These are phyloP conservation scores for Xerocomus brunneocitrinus DNA, from an alignment of 768 basidiomycete genomes.

Conservation along the genomic window DNA sequence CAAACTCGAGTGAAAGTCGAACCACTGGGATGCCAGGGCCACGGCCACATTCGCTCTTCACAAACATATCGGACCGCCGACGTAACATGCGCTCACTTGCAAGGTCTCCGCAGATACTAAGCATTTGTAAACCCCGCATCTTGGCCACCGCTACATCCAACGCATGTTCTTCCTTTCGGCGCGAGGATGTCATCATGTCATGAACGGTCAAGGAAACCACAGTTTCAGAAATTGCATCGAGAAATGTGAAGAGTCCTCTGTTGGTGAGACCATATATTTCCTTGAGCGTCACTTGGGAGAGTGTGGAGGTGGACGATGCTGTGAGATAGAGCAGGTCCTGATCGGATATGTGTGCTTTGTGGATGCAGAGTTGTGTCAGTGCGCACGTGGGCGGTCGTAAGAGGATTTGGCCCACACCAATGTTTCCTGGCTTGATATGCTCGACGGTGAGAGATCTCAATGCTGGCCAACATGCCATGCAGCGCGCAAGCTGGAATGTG, in stretches of 20 bases:
- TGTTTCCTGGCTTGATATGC: too few species aligned
- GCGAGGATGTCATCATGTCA: background rate
- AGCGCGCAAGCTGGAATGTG: background rate
- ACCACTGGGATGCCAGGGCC: too few species aligned
- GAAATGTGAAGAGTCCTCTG: background rate
- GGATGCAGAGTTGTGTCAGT: background rate
- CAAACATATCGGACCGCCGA: too few species aligned
- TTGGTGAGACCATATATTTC: background rate
- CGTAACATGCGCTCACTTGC: too few species aligned
- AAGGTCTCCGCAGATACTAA: too few species aligned
- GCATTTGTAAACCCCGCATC: too few species aligned
- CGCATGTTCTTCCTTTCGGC: background rate
- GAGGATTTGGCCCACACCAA: too few species aligned
- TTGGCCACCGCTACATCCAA: background rate
- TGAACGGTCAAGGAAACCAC: background rate
- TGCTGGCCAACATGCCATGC: background rate
- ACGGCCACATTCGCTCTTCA: too few species aligned
- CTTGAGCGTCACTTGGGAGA: background rate
- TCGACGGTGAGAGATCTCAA: too few species aligned
- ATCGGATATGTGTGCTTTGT: background rate
- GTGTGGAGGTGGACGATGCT: background rate
- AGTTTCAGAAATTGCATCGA: background rate
- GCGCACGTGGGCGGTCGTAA: too few species aligned
- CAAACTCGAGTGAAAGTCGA: too few species aligned
- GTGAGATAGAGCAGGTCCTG: background rate